These are phyloP conservation scores for Cyathus striatus DNA, from an alignment of 768 basidiomycete genomes.

Conservation along the genomic window DNA sequence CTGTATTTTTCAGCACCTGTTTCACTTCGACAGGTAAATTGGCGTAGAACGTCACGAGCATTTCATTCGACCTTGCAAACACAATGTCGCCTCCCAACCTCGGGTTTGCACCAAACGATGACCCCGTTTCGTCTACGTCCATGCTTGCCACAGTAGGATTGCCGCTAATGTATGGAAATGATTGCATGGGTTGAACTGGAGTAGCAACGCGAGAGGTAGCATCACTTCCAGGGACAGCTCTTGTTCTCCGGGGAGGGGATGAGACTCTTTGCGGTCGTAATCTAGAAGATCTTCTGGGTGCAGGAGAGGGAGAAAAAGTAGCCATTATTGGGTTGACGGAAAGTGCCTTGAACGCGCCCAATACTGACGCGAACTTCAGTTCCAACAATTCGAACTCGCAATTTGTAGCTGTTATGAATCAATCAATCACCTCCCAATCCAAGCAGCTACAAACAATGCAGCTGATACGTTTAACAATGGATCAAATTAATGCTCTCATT, in stretches of 20 bases:
- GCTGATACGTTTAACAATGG: too few relatives aligned
- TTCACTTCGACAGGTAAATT: slow-evolving; percentile 69
- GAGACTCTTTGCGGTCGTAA: slow-evolving; percentile 17
- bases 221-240: slow-evolving; percentile 19
- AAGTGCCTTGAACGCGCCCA: not conserved
- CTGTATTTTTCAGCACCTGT: slow-evolving; percentile 63
- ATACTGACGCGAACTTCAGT: not conserved
- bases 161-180: slow-evolving; percentile 19
- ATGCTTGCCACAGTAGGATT: slow-evolving; percentile 48
- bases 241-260: slow-evolving; percentile 24
- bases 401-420: too few relatives aligned
- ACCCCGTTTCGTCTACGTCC: slow-evolving; percentile 60
- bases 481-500: too few relatives aligned
- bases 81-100: slow-evolving; percentile 35
- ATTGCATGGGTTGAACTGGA: slow-evolving; percentile 21
- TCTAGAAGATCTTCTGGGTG: slow-evolving; percentile 49
- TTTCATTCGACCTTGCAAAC: slow-evolving; percentile 72
- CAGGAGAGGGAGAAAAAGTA: slow-evolving; percentile 57
- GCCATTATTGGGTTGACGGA: too few relatives aligned
- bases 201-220: slow-evolving; percentile 32
- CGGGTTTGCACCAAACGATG: slow-evolving; percentile 31
- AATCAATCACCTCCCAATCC: too few relatives aligned
- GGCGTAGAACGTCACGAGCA: slow-evolving; percentile 63
- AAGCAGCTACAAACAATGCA: too few relatives aligned
- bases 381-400: too few relatives aligned